Evolutionary conservation across 2,329 filamentous ascomycete genomes (phyloP).

Genomic region (Claviceps sp.): DNA sequence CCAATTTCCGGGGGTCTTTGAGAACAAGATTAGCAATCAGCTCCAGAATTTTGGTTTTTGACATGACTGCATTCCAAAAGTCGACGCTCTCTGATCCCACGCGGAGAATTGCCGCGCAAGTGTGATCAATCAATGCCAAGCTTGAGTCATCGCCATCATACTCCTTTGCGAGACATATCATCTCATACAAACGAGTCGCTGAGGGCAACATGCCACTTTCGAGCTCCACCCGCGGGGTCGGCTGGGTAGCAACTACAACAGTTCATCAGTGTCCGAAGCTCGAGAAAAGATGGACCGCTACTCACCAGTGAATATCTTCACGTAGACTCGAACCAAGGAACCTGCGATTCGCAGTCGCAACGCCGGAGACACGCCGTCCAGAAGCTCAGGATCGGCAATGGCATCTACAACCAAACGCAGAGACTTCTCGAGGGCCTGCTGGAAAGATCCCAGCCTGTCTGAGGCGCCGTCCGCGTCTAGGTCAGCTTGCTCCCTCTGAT

Average conservation of each 20-base stretch:
- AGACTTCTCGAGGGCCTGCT: conserved; percentile 22
- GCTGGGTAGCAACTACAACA: background rate
- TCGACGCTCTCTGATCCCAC: conserved; percentile 14
- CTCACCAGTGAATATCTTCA: conserved; percentile 15
- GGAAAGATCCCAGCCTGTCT: conserved; percentile 4
- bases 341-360: conserved; percentile 16
- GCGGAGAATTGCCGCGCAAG: conserved; percentile 16
- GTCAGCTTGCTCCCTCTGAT: conserved; percentile 16
- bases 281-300: background rate
- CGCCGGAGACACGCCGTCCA: conserved; percentile 19
- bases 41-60: conserved; percentile 11
- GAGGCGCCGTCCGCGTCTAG: background rate
- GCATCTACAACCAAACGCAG: conserved; percentile 45
- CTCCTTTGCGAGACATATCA: conserved; percentile 14
- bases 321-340: conserved; percentile 16
- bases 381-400: conserved; percentile 43
- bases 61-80: conserved; percentile 17
- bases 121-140: conserved; percentile 14
- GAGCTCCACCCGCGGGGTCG: background rate
- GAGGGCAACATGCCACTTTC: conserved; percentile 1
- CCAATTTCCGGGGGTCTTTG: conserved; percentile 12
- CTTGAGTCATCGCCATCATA: conserved; percentile 11
- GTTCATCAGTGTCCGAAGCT: background rate
- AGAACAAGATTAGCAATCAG: conserved; percentile 16
- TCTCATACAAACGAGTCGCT: conserved; percentile 10